Base-by-base conservation (phyloP, 2,329 filamentous ascomycete species). In the Shiraia bambusicola region DNA sequence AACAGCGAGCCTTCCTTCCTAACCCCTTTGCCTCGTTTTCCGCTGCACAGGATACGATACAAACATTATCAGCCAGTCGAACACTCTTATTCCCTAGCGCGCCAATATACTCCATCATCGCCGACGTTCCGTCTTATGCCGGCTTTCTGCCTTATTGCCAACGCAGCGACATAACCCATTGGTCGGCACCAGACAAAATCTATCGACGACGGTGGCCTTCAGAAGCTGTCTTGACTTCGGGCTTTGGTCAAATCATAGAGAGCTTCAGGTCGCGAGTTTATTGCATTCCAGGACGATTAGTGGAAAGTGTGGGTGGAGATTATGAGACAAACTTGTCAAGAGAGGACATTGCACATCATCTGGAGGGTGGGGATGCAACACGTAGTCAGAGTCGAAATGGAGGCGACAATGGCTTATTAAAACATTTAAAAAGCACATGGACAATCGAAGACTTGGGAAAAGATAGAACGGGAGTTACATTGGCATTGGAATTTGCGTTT, bases 111-210 rank as follows among this genome's bases (percentile, higher is more conserved):
- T 76, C 77, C 54, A 79, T 96, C 40, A 91, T 98, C 67, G 83
- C 90, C 71, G 89, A 96, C 69, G 83, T 98, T 52, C 81, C 88
- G 68, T 55, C 50, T 50, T 98, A 98, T 79, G 75, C 79, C 27
- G 68, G 76, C 52, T 98, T 97, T 76, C 81, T 98, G n/a, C 93
- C 93, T 9, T 96, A 94, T 78, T 95, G 92, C 72, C 79, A 81
- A 30, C 76, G 76, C 32, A 91, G 87, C 27, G 79, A 76, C 47
- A 89, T 97, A 28, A 95, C 89, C 1, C 76, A 77, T 44, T 89
- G 86, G 79, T 85, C 87, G 6, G 39, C 65, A 10, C 74, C 80
- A 7, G 75, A 80, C 59, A 47, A 71, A 45, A 5, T 45, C 32
- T 58, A 74, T 37, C 70, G 71, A 19, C 76, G 74, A 29, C 71